Conservation (phyloP, 129 eudicot species). For the Centaurea solstitialis region DNA sequence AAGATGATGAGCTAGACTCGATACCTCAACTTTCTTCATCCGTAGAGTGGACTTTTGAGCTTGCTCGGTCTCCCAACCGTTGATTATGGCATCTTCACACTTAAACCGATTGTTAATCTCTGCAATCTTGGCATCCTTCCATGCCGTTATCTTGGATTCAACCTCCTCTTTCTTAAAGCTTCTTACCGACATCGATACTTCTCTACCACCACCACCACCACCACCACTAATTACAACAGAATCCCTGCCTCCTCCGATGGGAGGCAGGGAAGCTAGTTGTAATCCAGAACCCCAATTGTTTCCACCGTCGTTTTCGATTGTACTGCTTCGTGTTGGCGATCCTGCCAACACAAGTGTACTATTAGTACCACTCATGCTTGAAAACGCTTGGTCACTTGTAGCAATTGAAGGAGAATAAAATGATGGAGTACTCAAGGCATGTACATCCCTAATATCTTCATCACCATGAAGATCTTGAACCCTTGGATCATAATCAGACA, state of each 20-base stretch:
- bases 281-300: slow-evolving; percentile 46
- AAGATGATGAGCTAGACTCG: neutral
- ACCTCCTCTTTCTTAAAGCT: slow-evolving; percentile 87
- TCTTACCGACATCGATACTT: slow-evolving; percentile 38
- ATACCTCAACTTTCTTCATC: slow-evolving; percentile 95
- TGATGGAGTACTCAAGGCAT: slow-evolving; percentile 31
- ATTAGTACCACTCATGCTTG: slow-evolving; percentile 32
- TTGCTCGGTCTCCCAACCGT: slow-evolving; percentile 78
- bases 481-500: slow-evolving; percentile 33
- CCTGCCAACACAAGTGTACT: slow-evolving; percentile 49
- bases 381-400: slow-evolving; percentile 31
- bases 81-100: slow-evolving; percentile 74
- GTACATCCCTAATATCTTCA: slow-evolving; percentile 38
- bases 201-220: slow-evolving; percentile 21
- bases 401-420: slow-evolving; percentile 25
- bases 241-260: slow-evolving; percentile 15
- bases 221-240: neutral
- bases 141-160: slow-evolving; percentile 79
- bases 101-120: slow-evolving; percentile 87
- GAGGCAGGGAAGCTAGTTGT: slow-evolving; percentile 39
- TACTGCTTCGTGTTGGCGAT: slow-evolving; percentile 32
- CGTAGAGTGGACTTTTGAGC: slow-evolving; percentile 53
- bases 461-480: slow-evolving; percentile 26
- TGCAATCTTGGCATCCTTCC: slow-evolving; percentile 80
- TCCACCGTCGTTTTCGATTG: slow-evolving; percentile 33